Evolutionary conservation across 306 rosid species (phyloP).

Genomic region (Cucurbita argyrosperma): DNA sequence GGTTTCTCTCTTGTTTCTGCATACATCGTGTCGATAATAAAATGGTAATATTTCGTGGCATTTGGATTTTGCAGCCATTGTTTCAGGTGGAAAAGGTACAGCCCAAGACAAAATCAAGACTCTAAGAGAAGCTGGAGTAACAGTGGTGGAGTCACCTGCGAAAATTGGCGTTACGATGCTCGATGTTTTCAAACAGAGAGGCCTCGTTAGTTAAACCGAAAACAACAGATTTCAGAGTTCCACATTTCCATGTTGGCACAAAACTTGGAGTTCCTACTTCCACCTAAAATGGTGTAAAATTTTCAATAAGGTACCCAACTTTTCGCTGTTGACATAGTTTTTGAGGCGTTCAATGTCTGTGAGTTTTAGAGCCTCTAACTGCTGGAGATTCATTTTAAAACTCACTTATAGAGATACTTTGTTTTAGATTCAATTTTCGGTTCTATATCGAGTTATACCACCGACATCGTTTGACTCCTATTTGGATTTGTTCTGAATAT

Average conservation of each 20-base stretch:
- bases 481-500: not conserved
- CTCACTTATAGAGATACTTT: not conserved
- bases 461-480: not conserved
- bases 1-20: not conserved
- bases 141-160: slow-evolving; percentile 96
- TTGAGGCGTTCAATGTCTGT: slow-evolving; percentile 3
- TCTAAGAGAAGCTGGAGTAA: slow-evolving; percentile 80
- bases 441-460: not conserved
- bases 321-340: not conserved
- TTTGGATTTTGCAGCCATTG: slow-evolving; percentile 69
- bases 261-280: not conserved
- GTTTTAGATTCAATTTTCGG: not conserved
- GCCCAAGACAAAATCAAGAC: slow-evolving; percentile 89
- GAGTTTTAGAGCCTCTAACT: not conserved
- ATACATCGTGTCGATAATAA: not conserved
- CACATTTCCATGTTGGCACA: slow-evolving; percentile 1
- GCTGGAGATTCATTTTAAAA: slow-evolving; percentile 2
- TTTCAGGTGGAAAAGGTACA: slow-evolving; percentile 96
- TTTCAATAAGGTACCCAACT: not conserved
- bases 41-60: slow-evolving; percentile 5
- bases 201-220: slow-evolving; percentile 43
- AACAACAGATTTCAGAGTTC: not conserved
- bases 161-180: slow-evolving; percentile 80
- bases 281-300: slow-evolving; percentile 5
- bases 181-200: slow-evolving; percentile 83